Percentiles rank a stretch among this genome's conserved stretches.
Evolutionary conservation across 495 filamentous ascomycete species (phyloP).

Genomic region (Talaromyces stipitatus): DNA sequence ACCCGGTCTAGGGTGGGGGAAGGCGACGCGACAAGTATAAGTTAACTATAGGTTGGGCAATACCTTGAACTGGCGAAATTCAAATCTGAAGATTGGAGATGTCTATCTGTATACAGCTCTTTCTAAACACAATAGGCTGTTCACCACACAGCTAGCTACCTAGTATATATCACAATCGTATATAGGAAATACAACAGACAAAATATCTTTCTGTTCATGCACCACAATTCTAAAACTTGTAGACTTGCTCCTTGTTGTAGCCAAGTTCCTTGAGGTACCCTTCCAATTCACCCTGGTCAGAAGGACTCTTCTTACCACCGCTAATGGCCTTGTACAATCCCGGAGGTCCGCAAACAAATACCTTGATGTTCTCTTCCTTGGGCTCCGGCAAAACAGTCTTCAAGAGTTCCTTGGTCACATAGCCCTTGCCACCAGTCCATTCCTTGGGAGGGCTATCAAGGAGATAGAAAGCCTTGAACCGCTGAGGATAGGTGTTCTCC

Average conservation of each 20-base stretch:
- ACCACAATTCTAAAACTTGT: conserved; percentile 72
- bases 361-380: conserved; percentile 80
- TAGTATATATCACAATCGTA: not conserved
- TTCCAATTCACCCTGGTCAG: conserved; percentile 84
- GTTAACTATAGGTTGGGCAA: too few species aligned
- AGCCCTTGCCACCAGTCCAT: conserved; percentile 70
- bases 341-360: conserved; percentile 88
- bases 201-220: not conserved
- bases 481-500: conserved; percentile 89
- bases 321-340: conserved; percentile 90
- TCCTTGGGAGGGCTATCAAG: conserved; percentile 79
- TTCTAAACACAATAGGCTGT: not conserved
- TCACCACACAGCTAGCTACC: not conserved
- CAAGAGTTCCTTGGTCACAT: conserved; percentile 77
- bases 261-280: conserved; percentile 85
- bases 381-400: conserved; percentile 91
- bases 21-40: too few species aligned
- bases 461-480: conserved; percentile 84
- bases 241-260: conserved; percentile 89
- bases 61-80: not conserved
- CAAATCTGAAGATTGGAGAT: not conserved
- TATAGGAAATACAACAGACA: not conserved
- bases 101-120: not conserved
- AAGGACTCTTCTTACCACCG: conserved; percentile 78
- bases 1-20: too few species aligned